These are phyloP conservation scores for Westerdykella sp. DNA, from an alignment of 2,329 filamentous ascomycete genomes.

Conservation along the genomic window DNA sequence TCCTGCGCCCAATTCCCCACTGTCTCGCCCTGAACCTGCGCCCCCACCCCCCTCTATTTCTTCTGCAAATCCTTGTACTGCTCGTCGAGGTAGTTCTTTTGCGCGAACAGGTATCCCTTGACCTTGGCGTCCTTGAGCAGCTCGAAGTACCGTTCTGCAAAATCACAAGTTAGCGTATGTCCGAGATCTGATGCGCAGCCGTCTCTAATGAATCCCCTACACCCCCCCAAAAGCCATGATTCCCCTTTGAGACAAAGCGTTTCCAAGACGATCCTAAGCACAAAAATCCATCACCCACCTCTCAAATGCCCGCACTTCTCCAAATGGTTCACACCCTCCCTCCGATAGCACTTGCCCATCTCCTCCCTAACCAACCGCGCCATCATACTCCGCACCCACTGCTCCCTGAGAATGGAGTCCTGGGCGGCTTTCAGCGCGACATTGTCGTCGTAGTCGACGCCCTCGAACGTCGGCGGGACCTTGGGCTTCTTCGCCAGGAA, in stretches of 20 bases:
- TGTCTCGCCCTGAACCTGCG: too few relatives aligned
- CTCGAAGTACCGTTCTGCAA: slow-evolving; percentile 69
- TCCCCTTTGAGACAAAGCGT: not conserved
- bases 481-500: slow-evolving; percentile 81
- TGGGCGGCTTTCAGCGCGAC: slow-evolving; percentile 74
- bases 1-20: too few relatives aligned
- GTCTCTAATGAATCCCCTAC: not conserved
- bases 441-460: slow-evolving; percentile 81
- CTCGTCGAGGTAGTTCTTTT: slow-evolving; percentile 61
- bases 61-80: too few relatives aligned
- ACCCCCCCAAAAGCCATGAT: not conserved
- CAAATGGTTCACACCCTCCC: slow-evolving; percentile 79
- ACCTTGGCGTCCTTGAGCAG: slow-evolving; percentile 70
- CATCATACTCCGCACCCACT: slow-evolving; percentile 90
- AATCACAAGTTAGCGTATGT: slow-evolving; percentile 15
- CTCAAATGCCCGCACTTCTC: slow-evolving; percentile 78
- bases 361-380: slow-evolving; percentile 74
- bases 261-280: not conserved
- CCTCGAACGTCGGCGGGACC: slow-evolving; percentile 76
- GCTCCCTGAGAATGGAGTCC: slow-evolving; percentile 74
- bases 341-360: slow-evolving; percentile 77
- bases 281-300: slow-evolving; percentile 52
- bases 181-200: not conserved
- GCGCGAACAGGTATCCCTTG: slow-evolving; percentile 71
- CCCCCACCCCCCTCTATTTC: too few relatives aligned